Evolutionary conservation across 2,329 filamentous ascomycete genomes (phyloP).

Genomic region (Microsporum ferrugineum): DNA sequence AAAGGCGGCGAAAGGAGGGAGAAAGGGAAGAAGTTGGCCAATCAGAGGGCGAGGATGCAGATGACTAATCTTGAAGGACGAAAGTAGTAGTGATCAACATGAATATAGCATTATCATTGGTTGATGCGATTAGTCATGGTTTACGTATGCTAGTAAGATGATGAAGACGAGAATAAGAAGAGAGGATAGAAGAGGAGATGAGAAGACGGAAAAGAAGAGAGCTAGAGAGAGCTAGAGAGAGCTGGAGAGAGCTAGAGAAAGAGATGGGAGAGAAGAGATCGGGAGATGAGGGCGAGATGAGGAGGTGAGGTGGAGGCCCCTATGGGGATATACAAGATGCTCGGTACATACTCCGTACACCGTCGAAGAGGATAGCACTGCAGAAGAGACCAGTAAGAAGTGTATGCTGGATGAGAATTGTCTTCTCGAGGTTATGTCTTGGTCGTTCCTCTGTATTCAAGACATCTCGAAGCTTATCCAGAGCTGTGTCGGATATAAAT

Average conservation of each 20-base stretch:
- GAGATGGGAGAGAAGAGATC: background rate
- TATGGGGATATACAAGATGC: no score
- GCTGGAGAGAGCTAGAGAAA: background rate
- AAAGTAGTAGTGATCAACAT: background rate
- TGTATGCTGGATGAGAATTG: no score
- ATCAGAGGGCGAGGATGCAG: background rate
- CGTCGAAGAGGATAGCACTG: no score
- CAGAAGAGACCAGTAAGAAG: no score
- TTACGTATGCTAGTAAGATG: background rate
- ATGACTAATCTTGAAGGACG: background rate
- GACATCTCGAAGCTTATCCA: background rate
- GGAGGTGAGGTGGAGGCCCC: no score
- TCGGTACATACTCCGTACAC: no score
- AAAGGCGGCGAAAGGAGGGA: background rate
- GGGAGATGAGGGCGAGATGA: background rate
- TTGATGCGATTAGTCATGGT: background rate
- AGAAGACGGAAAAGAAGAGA: background rate
- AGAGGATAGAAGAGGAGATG: background rate
- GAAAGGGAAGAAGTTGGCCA: background rate
- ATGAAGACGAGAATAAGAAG: constrained; percentile 2
- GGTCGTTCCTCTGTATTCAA: background rate
- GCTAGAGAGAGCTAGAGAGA: background rate
- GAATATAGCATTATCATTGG: background rate
- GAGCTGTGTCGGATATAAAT: background rate
- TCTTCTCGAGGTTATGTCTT: no score